phyloP scores from a whole-genome alignment of 2,329 filamentous ascomycete species.

The Colletotrichum spaethianum region DNA sequence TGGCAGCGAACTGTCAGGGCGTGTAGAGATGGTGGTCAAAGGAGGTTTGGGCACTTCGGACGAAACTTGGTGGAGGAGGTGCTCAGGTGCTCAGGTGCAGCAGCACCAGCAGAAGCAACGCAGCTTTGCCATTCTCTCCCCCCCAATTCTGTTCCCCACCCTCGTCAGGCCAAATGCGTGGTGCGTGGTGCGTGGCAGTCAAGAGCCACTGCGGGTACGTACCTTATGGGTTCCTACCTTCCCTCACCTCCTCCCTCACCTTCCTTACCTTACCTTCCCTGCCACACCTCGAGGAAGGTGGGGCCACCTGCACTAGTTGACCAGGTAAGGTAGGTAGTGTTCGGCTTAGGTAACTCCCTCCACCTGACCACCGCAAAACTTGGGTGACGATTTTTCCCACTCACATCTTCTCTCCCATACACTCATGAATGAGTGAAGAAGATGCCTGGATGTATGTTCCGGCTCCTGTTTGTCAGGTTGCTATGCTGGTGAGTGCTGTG shows the following conservation, averaged over 20 bases:
- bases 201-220: slow-evolving; percentile 15
- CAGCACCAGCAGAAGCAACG: not conserved
- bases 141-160: not conserved
- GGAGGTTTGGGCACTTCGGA: slow-evolving; percentile 41
- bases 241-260: not conserved
- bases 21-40: slow-evolving; percentile 35
- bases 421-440: not conserved
- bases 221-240: slow-evolving; percentile 3
- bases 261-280: slow-evolving; percentile 6
- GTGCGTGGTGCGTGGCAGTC: slow-evolving; percentile 17
- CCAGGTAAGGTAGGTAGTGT: too few relatives aligned
- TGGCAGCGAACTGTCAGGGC: slow-evolving; percentile 35
- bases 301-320: not conserved
- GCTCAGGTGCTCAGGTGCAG: slow-evolving; percentile 25
- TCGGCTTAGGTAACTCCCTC: not conserved
- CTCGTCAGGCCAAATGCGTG: slow-evolving; percentile 8
- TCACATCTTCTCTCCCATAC: not conserved
- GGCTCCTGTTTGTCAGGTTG: not conserved
- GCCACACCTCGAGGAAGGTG: not conserved
- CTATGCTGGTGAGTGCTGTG: not conserved
- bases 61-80: slow-evolving; percentile 39
- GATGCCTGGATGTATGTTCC: too few relatives aligned
- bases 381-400: not conserved
- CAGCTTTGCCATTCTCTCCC: not conserved
- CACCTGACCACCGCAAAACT: not conserved